Evolutionary conservation across 192 early-diverging fungal genomes (phyloP).

Genomic region (Mycoemilia scoparia): DNA sequence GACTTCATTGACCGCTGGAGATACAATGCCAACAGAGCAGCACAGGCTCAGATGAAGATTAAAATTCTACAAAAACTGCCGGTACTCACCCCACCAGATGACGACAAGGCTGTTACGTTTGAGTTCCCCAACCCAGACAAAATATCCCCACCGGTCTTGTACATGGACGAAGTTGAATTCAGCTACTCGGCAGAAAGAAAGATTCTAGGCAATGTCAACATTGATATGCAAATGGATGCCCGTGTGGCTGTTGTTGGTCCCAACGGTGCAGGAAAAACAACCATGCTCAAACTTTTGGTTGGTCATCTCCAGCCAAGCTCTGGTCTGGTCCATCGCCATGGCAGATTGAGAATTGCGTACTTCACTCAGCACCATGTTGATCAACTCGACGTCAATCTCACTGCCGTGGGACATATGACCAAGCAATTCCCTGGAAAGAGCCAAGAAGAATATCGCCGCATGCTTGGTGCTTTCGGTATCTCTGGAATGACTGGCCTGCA

Average conservation of each 20-base stretch:
- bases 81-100: conserved; percentile 70
- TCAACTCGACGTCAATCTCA: conserved; percentile 72
- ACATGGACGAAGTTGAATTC: conserved; percentile 83
- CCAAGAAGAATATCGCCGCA: conserved; percentile 91
- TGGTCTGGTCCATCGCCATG: conserved; percentile 79
- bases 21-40: conserved; percentile 93
- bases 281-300: conserved; percentile 81
- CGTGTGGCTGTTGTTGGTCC: conserved; percentile 98
- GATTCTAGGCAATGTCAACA: conserved; percentile 70
- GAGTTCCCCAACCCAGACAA: conserved; percentile 84
- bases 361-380: conserved; percentile 98
- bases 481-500: conserved; percentile 92
- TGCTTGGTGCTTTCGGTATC: conserved; percentile 87
- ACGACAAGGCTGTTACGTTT: conserved; percentile 63
- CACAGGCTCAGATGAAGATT: conserved; percentile 94
- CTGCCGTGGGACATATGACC: conserved; percentile 76
- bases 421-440: conserved; percentile 73
- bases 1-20: conserved; percentile 98
- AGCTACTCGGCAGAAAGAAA: conserved; percentile 60
- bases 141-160: conserved; percentile 89
- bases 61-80: conserved; percentile 97
- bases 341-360: conserved; percentile 78
- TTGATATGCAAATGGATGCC: conserved; percentile 93
- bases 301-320: conserved; percentile 57
- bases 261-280: conserved; percentile 98